Evolutionary conservation across 2,329 filamentous ascomycete genomes (phyloP).

Genomic region (Aspergillus brunneoviolaceus): DNA sequence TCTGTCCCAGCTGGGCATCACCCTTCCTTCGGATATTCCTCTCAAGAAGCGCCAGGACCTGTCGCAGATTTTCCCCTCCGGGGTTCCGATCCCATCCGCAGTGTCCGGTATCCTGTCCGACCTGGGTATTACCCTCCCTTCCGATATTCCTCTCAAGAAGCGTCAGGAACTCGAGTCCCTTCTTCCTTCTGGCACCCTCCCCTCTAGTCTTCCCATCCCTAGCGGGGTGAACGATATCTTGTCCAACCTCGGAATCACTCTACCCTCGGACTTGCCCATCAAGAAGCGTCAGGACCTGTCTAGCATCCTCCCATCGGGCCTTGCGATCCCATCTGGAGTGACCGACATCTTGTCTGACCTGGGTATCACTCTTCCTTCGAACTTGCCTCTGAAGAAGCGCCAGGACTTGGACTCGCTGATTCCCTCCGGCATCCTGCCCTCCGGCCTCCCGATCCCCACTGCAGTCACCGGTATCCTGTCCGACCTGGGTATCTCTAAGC

Average conservation of each 20-base stretch:
- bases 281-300: constrained; percentile 2
- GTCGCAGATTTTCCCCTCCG: background rate
- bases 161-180: background rate
- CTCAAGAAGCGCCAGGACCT: background rate
- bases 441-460: background rate
- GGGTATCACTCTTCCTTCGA: background rate
- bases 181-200: background rate
- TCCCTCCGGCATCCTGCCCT: background rate
- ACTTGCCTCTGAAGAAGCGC: background rate
- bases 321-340: background rate
- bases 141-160: background rate
- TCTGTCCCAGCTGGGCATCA: background rate
- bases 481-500: background rate
- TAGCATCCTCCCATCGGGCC: background rate
- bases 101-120: background rate
- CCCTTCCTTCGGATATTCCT: constrained; percentile 1
- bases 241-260: constrained; percentile 1
- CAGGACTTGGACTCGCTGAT: background rate
- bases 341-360: background rate
- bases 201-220: background rate
- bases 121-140: background rate
- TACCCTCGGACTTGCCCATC: background rate
- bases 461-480: background rate
- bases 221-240: background rate
- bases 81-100: background rate